Conservation (phyloP, 2,329 filamentous ascomycete genomes). For the Xylariaceae sp. region DNA sequence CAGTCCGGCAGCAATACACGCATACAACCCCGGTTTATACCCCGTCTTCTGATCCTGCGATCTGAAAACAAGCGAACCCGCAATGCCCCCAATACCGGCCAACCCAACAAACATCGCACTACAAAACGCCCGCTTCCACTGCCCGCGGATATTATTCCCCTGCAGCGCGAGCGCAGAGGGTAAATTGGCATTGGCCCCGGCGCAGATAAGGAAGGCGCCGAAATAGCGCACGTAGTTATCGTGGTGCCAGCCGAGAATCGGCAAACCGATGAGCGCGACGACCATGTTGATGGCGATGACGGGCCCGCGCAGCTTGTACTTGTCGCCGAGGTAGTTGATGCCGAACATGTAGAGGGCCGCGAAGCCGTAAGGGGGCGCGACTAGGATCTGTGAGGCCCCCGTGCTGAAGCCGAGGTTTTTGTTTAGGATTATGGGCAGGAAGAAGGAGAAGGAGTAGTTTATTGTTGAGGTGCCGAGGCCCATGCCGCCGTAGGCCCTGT, state of each 20-base stretch:
- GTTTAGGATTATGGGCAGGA: slow-evolving; percentile 70
- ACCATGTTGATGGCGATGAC: slow-evolving; percentile 62
- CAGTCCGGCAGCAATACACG: slow-evolving; percentile 47
- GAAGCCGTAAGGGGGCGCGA: slow-evolving; percentile 64
- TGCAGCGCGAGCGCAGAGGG: slow-evolving; percentile 73
- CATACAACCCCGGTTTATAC: slow-evolving; percentile 52
- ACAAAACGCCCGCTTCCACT: slow-evolving; percentile 82
- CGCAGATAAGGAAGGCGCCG: slow-evolving; percentile 68
- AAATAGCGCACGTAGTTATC: slow-evolving; percentile 60
- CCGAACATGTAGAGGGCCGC: slow-evolving; percentile 58
- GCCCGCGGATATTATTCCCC: slow-evolving; percentile 81
- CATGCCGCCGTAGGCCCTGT: slow-evolving; percentile 56
- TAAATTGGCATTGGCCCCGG: slow-evolving; percentile 71
- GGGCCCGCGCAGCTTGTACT: slow-evolving; percentile 60
- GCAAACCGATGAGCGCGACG: slow-evolving; percentile 62
- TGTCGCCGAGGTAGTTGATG: slow-evolving; percentile 61
- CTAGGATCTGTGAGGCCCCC: slow-evolving; percentile 62
- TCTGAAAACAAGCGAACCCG: slow-evolving; percentile 67
- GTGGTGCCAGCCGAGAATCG: slow-evolving; percentile 64
- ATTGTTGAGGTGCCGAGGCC: slow-evolving; percentile 65
- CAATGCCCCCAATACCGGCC: slow-evolving; percentile 74
- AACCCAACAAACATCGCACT: slow-evolving; percentile 70
- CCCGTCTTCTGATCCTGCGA: slow-evolving; percentile 44
- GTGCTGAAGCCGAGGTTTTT: slow-evolving; percentile 59
- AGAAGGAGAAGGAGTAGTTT: slow-evolving; percentile 72